phyloP scores from a whole-genome alignment of 805 yeast genomes.

The Barnettozyma populi region DNA sequence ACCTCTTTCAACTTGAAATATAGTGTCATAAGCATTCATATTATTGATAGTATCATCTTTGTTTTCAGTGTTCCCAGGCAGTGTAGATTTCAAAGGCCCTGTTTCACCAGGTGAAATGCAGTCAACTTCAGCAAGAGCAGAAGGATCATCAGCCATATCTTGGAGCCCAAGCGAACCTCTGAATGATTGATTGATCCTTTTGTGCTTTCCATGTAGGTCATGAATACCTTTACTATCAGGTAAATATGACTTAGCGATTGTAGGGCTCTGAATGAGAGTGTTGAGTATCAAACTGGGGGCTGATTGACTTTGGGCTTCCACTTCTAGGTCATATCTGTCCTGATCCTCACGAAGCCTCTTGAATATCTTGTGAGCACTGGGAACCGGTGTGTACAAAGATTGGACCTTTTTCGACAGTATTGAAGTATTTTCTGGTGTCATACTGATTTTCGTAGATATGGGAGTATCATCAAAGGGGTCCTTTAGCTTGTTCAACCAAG shows the following conservation, averaged over 20 bases:
- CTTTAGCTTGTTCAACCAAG: conserved; percentile 27
- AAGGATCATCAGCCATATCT: background rate
- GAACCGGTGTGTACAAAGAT: conserved; percentile 3
- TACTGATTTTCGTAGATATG: conserved; percentile 5
- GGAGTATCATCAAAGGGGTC: conserved; percentile 35
- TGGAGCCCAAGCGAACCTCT: background rate
- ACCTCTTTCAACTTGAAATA: background rate
- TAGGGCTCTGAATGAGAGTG: conserved; percentile 4
- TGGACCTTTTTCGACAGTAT: background rate
- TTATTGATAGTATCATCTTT: background rate
- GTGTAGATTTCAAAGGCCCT: background rate
- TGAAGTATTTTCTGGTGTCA: conserved; percentile 15
- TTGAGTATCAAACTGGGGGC: conserved; percentile 16
- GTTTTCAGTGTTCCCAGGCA: background rate
- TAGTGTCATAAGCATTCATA: background rate
- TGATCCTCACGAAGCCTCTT: conserved; percentile 19
- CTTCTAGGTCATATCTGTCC: conserved; percentile 15
- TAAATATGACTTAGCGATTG: background rate
- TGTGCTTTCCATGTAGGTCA: background rate
- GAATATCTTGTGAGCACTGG: conserved; percentile 17
- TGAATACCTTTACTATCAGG: background rate
- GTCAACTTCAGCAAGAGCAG: background rate
- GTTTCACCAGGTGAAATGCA: background rate
- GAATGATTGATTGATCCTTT: background rate
- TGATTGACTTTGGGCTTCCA: conserved; percentile 19